Conservation (phyloP, 78 protist genomes). For the Dictyostelium citrinum region DNA sequence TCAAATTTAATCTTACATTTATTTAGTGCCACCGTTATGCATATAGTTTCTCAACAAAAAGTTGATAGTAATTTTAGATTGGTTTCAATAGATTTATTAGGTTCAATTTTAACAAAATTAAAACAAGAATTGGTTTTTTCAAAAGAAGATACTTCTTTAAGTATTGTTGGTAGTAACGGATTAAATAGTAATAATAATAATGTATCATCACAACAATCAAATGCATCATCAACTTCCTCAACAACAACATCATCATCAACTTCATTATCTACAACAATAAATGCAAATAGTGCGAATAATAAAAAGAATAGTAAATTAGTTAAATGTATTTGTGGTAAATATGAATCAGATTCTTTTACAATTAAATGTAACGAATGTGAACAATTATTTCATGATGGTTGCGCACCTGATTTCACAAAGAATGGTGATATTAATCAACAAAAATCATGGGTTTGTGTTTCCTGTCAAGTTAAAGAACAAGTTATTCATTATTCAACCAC, state of each 20-base stretch:
- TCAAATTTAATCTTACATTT: conserved; percentile 31
- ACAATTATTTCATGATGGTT: conserved; percentile 14
- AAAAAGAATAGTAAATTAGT: not conserved
- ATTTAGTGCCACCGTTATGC: conserved; percentile 1
- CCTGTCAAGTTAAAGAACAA: conserved; percentile 32
- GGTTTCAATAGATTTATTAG: conserved; percentile 31
- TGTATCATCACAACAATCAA: not conserved
- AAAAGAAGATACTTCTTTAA: not conserved
- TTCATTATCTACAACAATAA: not conserved
- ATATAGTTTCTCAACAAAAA: not conserved
- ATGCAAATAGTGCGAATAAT: not conserved
- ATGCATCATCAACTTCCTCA: not conserved
- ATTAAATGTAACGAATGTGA: conserved; percentile 30
- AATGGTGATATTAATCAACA: not conserved
- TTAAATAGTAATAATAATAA: too few species aligned
- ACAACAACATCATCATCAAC: not conserved
- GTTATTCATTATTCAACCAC: not conserved
- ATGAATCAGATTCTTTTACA: conserved; percentile 9
- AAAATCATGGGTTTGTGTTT: conserved; percentile 41
- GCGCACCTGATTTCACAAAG: conserved; percentile 19
- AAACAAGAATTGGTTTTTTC: conserved; percentile 34
- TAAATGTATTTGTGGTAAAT: conserved; percentile 34
- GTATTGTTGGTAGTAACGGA: not conserved
- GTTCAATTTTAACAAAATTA: conserved; percentile 37
- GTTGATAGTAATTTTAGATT: conserved; percentile 9